Base-by-base conservation (phyloP, 139 green algal genomes). In the Nannochloris sp. region DNA sequence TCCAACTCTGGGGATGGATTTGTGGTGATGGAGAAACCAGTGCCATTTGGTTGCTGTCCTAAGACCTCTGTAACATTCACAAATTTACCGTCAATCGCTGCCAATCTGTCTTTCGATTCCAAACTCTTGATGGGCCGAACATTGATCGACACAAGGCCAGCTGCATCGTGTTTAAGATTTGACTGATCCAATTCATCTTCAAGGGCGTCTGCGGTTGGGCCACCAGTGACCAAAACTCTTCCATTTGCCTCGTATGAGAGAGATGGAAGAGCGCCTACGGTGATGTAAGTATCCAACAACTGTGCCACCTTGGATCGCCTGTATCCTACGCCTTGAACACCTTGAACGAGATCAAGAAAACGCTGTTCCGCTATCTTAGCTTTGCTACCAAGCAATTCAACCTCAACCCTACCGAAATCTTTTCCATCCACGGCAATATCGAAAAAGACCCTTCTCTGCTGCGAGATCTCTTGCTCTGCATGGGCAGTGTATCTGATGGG, bases 31-130 rank as follows among this genome's bases (percentile, higher is more conserved):
- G 60, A 69, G 67, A 83, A 87, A 2, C 43, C 57, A 4, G 53
- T 83, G 46, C 79, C 80, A 59, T 87, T 87, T 8, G 80, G 76
- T 5, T 56, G 55, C 23, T 74, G 63, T 53, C 46, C 44, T 25
- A 74, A 64, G 10, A 66, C 53, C 54, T 85, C 79, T 48, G 70
- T 70, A 0, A 87, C 75, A 2, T 57, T 83, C 2, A 87, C 73
- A 10, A 87, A 61, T 71, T 86, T 77, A 24, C 80, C 80, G 14
- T 83, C 69, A 24, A 77, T 59, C 2, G 80, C 80, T 21, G 80
- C 69, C 11, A 87, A 62, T 72, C 70, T 75, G 31, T 75, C 64
- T 51, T 86, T 83, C 29, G 10, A 36, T 14, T 24, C 54, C 43
- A 61, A 63, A 24, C 66, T 68, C 18, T 53, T 67, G 14, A 31